Evolutionary conservation across 805 yeast genomes (phyloP).

Genomic region (Blastobotrys terrestris): DNA sequence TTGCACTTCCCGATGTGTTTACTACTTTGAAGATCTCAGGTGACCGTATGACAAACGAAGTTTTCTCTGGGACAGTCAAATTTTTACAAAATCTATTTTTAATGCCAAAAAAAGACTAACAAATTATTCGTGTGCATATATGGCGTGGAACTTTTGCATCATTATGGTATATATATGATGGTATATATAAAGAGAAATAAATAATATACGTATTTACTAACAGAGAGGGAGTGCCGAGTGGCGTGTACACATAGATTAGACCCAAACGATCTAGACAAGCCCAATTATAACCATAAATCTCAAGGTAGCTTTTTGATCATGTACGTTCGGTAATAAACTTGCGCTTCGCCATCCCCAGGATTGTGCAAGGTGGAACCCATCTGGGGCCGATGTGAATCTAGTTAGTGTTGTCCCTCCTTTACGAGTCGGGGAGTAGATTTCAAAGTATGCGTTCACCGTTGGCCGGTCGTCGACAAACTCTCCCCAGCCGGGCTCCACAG

Average conservation of each 20-base stretch:
- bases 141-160: too few relatives aligned
- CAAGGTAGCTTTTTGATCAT: neutral
- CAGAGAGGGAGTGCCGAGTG: too few relatives aligned
- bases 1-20: neutral
- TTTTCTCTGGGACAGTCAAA: neutral
- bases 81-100: neutral
- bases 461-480: slow-evolving; percentile 43
- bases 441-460: slow-evolving; percentile 43
- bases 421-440: slow-evolving; percentile 50
- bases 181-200: too few relatives aligned
- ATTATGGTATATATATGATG: too few relatives aligned
- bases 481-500: neutral
- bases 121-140: too few relatives aligned
- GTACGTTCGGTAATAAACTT: slow-evolving; percentile 42
- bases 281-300: neutral
- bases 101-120: neutral
- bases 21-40: neutral
- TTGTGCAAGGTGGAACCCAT: slow-evolving; percentile 45
- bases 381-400: slow-evolving; percentile 51
- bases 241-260: too few relatives aligned
- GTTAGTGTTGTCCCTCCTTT: slow-evolving; percentile 41
- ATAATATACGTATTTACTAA: too few relatives aligned
- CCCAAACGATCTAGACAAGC: neutral
- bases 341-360: slow-evolving; percentile 61
- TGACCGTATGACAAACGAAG: neutral